Evolutionary conservation across 257 asterid genomes (phyloP), one percentile per base, ranked within the genome.

Genomic region (Anisodus acutangulus): DNA sequence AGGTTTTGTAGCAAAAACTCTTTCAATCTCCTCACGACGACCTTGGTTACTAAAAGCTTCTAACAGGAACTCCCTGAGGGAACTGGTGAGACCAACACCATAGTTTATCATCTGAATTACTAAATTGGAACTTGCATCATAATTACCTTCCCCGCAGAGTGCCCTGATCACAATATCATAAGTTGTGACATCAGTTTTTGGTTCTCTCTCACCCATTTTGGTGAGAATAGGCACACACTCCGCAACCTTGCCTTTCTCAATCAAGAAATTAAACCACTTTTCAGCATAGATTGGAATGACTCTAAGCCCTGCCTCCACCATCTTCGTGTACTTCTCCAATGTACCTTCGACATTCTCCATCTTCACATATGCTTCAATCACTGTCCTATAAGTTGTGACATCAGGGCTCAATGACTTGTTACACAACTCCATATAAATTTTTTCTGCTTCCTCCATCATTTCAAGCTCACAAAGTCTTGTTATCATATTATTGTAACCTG

Each of bases 401-500:
- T 94, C 95, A 0, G 95, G 94, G 51, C 90, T 89, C 86, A 95
- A 86, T 13, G 98, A 91, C 91, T 93, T 94, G 45, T 85, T 88
- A 37, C 85, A 84, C 80, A 93, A 64, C 86, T 86, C 91, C 67
- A 83, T 88, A 82, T 90, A 93, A 60, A 88, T 91, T 85, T 83
- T 81, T 80, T 94, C 97, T 4, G 99, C 99, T 78, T 95, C 94
- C 45, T 89, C 92, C 92, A 93, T 87, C 97, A 87, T 93, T 55
- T 87, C 93, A 84, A 93, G 93, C 87, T 95, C 98, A 66, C 93
- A 93, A 31, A 95, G 81, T 87, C 95, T 91, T 10, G 81, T 80
- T 53, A 95, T 93, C 94, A 95, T 94, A 82, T 92, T 95, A 70
- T 91, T 95, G 79, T 86, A 95, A 17, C 98, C 99, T 0, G 94